Evolutionary conservation across 768 basidiomycete genomes (phyloP).

Genomic region (Filobasidium wieringae): DNA sequence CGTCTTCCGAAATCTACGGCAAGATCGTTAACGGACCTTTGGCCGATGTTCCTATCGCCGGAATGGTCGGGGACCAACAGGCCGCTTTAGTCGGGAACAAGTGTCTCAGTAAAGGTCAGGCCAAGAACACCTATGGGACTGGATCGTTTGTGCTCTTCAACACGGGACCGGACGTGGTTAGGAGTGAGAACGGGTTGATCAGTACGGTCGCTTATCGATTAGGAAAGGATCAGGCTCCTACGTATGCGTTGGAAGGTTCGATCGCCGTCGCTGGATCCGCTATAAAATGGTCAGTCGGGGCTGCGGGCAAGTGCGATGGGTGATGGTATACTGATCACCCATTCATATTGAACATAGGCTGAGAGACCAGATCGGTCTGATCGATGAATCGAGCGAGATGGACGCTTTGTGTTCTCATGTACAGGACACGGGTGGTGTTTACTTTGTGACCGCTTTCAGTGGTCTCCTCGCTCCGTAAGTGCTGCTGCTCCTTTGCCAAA

Average conservation of each 20-base stretch:
- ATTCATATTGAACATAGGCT: constrained; percentile 45
- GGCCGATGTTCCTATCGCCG: constrained; percentile 68
- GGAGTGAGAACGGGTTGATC: constrained; percentile 73
- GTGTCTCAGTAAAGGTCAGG: constrained; percentile 77
- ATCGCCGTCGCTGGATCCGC: constrained; percentile 92
- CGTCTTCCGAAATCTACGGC: constrained; percentile 87
- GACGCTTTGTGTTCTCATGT: constrained; percentile 71
- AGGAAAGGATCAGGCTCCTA: constrained; percentile 60
- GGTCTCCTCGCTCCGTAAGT: constrained; percentile 85
- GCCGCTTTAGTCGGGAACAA: constrained; percentile 94
- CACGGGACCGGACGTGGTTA: constrained; percentile 75
- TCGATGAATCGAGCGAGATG: constrained; percentile 66
- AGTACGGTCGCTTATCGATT: constrained; percentile 88
- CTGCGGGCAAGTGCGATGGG: neutral
- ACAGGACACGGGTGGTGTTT: constrained; percentile 71
- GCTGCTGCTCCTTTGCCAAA: neutral
- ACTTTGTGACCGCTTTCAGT: constrained; percentile 93
- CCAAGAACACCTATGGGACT: constrained; percentile 96
- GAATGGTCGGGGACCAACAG: constrained; percentile 96
- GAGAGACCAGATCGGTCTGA: constrained; percentile 77
- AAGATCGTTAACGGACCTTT: constrained; percentile 51
- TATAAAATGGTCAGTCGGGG: constrained; percentile 60
- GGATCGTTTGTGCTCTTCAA: constrained; percentile 94
- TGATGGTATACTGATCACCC: neutral
- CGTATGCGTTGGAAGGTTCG: constrained; percentile 89